Percentiles rank a stretch among this genome's conserved stretches.
Evolutionary conservation across 169 alveolate genomes (phyloP).

Genomic region (Plasmodium relictum): DNA sequence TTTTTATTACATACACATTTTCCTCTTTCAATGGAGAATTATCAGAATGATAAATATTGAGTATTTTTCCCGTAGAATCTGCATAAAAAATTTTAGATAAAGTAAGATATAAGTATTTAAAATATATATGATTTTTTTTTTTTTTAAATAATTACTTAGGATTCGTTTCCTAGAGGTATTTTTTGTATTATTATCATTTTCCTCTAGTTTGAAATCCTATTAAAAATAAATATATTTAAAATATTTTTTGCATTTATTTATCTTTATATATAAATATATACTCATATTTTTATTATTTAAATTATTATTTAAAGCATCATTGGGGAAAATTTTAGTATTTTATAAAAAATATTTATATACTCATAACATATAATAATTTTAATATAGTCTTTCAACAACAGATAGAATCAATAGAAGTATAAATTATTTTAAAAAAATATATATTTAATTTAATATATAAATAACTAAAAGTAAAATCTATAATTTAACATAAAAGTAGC

Average conservation of each 20-base stretch:
- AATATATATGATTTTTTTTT: not conserved
- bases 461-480: too few relatives aligned
- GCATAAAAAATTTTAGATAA: not conserved
- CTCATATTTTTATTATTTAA: not conserved
- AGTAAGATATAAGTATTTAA: not conserved
- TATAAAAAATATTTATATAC: too few relatives aligned
- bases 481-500: too few relatives aligned
- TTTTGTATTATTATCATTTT: not conserved
- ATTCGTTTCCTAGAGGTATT: not conserved
- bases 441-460: too few relatives aligned
- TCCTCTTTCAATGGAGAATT: too few relatives aligned
- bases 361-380: too few relatives aligned
- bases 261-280: not conserved
- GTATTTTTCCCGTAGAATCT: not conserved
- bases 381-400: too few relatives aligned
- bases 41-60: not conserved
- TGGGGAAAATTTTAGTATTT: too few relatives aligned
- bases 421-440: too few relatives aligned
- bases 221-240: slow-evolving; percentile 1
- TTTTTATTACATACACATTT: not conserved
- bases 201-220: slow-evolving; percentile 6
- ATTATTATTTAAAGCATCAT: too few relatives aligned
- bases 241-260: not conserved
- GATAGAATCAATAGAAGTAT: too few relatives aligned
- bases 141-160: slow-evolving; percentile 8